Percentiles rank a stretch among this genome's conserved stretches.
Evolutionary conservation across 352 stramenopile genomes (phyloP).

Genomic region (Globisporangium acanthophoron): DNA sequence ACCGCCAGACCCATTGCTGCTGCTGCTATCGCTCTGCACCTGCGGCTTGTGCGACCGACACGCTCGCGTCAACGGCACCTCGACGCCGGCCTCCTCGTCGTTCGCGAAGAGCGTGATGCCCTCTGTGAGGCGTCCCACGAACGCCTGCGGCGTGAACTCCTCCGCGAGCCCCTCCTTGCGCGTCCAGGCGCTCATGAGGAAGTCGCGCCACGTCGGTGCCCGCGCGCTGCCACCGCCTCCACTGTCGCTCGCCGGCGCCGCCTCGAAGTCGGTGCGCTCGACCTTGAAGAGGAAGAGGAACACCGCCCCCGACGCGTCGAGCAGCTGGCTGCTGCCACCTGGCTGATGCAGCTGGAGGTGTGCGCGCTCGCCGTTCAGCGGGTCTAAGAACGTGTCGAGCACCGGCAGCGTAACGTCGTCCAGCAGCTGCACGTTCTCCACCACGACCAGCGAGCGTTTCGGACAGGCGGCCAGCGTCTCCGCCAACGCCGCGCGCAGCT

Average conservation of each 20-base stretch:
- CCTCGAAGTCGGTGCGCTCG: conserved; percentile 2
- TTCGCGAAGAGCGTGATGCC: conserved; percentile 23
- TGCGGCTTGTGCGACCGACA: conserved; percentile 8
- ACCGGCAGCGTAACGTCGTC: conserved; percentile 42
- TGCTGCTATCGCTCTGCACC: not conserved
- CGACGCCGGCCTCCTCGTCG: not conserved
- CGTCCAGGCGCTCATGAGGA: conserved; percentile 48
- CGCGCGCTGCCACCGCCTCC: conserved; percentile 2
- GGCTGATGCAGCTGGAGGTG: conserved; percentile 42
- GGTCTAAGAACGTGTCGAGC: conserved; percentile 65
- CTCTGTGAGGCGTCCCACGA: conserved; percentile 51
- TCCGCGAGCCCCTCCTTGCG: conserved; percentile 21
- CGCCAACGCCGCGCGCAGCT: conserved; percentile 30
- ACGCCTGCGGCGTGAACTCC: conserved; percentile 63
- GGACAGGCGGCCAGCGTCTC: conserved; percentile 32
- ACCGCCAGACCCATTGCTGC: not conserved
- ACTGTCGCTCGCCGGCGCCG: not conserved
- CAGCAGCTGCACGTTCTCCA: conserved; percentile 43
- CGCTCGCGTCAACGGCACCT: not conserved
- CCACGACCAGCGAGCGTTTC: conserved; percentile 42
- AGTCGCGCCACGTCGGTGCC: conserved; percentile 39
- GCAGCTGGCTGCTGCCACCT: conserved; percentile 19
- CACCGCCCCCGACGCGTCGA: conserved; percentile 47
- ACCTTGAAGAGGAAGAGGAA: conserved; percentile 62
- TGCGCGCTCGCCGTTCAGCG: conserved; percentile 57